Evolutionary conservation across 2,329 filamentous ascomycete genomes (phyloP).

Genomic region (Didymella glomerata): DNA sequence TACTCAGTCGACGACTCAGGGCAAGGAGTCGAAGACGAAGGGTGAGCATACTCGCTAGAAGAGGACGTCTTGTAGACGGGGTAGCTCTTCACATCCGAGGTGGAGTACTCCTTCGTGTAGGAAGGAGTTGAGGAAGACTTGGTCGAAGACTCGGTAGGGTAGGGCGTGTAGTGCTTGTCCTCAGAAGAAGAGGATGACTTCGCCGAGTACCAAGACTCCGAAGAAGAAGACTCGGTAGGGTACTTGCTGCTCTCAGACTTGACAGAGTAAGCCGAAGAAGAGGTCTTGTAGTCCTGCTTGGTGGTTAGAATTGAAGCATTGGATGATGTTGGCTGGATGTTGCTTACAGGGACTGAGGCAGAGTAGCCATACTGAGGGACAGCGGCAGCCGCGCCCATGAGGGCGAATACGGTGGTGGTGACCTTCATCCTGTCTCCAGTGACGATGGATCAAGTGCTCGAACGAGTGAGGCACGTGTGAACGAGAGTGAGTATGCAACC

Average conservation of each 20-base stretch:
- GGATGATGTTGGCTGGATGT: not conserved
- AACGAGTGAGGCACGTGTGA: slow-evolving; percentile 35
- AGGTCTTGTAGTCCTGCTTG: slow-evolving; percentile 7
- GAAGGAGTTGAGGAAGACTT: not conserved
- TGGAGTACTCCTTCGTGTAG: not conserved
- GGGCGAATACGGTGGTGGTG: slow-evolving; percentile 42
- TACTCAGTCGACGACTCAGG: slow-evolving; percentile 9
- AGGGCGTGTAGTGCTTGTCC: slow-evolving; percentile 7
- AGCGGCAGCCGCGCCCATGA: slow-evolving; percentile 43
- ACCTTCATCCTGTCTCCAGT: slow-evolving; percentile 42
- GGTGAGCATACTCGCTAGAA: not conserved
- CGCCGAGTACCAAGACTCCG: not conserved
- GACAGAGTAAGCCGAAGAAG: not conserved
- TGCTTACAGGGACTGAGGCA: slow-evolving; percentile 11
- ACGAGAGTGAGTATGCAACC: slow-evolving; percentile 46
- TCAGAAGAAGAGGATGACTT: slow-evolving; percentile 1
- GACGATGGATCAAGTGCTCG: slow-evolving; percentile 22
- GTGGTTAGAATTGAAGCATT: not conserved
- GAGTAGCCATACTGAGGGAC: slow-evolving; percentile 24
- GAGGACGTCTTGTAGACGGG: not conserved
- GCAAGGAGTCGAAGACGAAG: slow-evolving; percentile 2
- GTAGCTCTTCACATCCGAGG: slow-evolving; percentile 8
- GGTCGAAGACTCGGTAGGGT: not conserved
- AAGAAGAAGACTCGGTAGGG: not conserved
- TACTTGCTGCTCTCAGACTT: slow-evolving; percentile 3